These are phyloP conservation scores for Uronychia setigera DNA, from an alignment of 73 alveolate genomes.

Conservation along the genomic window DNA sequence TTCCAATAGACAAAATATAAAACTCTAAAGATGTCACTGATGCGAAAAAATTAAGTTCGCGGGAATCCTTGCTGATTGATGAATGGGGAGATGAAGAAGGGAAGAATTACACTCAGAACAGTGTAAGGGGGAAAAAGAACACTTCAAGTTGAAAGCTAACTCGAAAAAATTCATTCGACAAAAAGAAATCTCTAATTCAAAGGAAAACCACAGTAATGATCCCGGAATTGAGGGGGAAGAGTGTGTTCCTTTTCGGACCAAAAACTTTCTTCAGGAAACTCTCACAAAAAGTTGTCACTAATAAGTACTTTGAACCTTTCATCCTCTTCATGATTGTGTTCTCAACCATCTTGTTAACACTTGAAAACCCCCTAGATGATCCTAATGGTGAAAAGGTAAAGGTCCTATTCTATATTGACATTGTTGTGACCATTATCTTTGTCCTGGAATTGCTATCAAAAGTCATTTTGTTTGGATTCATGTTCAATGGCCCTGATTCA, in stretches of 20 bases:
- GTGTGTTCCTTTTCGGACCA: neutral
- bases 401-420: constrained; percentile 28
- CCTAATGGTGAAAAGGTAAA: constrained; percentile 33
- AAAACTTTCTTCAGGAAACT: neutral
- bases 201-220: neutral
- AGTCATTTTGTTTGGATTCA: constrained; percentile 64
- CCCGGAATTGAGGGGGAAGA: neutral
- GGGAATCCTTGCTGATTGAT: too few relatives aligned
- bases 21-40: too few relatives aligned
- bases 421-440: constrained; percentile 49
- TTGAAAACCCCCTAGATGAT: constrained; percentile 60
- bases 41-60: too few relatives aligned
- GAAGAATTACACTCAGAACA: too few relatives aligned
- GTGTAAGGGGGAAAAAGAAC: too few relatives aligned
- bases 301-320: constrained; percentile 32
- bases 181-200: neutral
- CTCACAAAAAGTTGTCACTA: neutral
- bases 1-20: too few relatives aligned
- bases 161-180: too few relatives aligned
- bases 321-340: constrained; percentile 56
- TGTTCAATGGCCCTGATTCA: constrained; percentile 50
- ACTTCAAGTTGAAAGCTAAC: too few relatives aligned
- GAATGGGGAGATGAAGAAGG: too few relatives aligned
- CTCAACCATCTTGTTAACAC: constrained; percentile 59
- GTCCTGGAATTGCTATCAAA: constrained; percentile 44